A percentile compares a stretch with the other conserved stretches of the same genome.
phyloP scores from a whole-genome alignment of 2,329 filamentous ascomycete species.

The Botrytis elliptica region DNA sequence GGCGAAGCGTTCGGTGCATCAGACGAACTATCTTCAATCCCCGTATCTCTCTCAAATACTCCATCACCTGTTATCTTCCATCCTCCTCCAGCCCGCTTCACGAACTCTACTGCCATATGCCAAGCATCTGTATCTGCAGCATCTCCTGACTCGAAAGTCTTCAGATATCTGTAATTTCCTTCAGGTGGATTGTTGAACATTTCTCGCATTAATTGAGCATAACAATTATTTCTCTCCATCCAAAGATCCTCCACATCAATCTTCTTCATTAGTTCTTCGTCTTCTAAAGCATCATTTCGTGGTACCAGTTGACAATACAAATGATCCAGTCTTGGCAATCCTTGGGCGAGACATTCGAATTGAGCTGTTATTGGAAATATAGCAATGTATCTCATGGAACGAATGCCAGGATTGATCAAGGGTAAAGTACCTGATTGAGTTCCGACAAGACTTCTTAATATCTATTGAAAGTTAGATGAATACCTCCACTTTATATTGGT shows the following conservation, averaged over 20 bases:
- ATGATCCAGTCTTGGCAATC: slow-evolving; percentile 51
- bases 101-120: slow-evolving; percentile 46
- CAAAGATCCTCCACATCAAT: slow-evolving; percentile 36
- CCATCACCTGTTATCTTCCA: slow-evolving; percentile 49
- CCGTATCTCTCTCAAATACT: slow-evolving; percentile 44
- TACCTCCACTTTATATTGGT: not conserved
- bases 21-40: not conserved
- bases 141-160: slow-evolving; percentile 52
- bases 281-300: slow-evolving; percentile 36
- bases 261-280: not conserved
- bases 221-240: slow-evolving; percentile 38
- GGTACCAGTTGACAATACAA: slow-evolving; percentile 56
- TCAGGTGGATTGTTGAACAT: slow-evolving; percentile 34
- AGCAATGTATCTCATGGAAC: slow-evolving; percentile 58
- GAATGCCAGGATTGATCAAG: slow-evolving; percentile 46
- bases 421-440: slow-evolving; percentile 33
- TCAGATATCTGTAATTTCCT: slow-evolving; percentile 46
- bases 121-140: slow-evolving; percentile 47
- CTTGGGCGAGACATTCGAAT: slow-evolving; percentile 49
- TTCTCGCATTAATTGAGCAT: slow-evolving; percentile 35
- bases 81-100: slow-evolving; percentile 41
- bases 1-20: not conserved
- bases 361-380: slow-evolving; percentile 67
- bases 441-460: slow-evolving; percentile 54
- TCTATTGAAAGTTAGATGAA: slow-evolving; percentile 41